A percentile compares a stretch with the other conserved stretches of the same genome.
These are phyloP conservation scores for Yarrowia porcina DNA, from an alignment of 805 yeast species.

Conservation along the genomic window DNA sequence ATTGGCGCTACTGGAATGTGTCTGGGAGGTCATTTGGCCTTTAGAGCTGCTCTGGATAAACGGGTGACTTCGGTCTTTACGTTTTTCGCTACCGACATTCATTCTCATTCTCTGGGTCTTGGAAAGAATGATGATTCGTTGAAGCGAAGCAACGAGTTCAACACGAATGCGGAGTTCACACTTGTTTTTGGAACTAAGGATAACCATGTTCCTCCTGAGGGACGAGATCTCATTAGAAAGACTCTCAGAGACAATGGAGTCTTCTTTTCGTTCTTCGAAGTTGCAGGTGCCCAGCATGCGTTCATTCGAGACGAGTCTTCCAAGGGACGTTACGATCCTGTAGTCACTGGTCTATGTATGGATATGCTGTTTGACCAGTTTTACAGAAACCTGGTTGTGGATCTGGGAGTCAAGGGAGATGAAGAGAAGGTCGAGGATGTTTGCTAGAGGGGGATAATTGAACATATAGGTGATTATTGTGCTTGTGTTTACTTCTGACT, in stretches of 20 bases:
- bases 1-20: slow-evolving; percentile 88
- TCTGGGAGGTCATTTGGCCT: slow-evolving; percentile 79
- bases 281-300: slow-evolving; percentile 80
- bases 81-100: slow-evolving; percentile 80
- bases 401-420: slow-evolving; percentile 60
- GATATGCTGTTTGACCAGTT: slow-evolving; percentile 69
- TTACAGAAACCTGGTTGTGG: slow-evolving; percentile 62
- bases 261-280: slow-evolving; percentile 67
- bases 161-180: slow-evolving; percentile 48
- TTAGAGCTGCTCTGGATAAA: slow-evolving; percentile 61
- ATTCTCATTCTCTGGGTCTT: slow-evolving; percentile 60
- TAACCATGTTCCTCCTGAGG: slow-evolving; percentile 75
- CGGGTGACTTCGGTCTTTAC: slow-evolving; percentile 66
- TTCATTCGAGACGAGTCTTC: slow-evolving; percentile 74
- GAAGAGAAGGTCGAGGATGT: slow-evolving; percentile 55
- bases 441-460: slow-evolving; percentile 43
- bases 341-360: slow-evolving; percentile 62
- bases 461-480: too few relatives aligned
- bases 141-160: slow-evolving; percentile 50
- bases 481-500: too few relatives aligned
- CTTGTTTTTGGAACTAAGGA: slow-evolving; percentile 75
- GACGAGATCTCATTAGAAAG: slow-evolving; percentile 66
- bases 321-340: slow-evolving; percentile 81
- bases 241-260: slow-evolving; percentile 57
- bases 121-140: slow-evolving; percentile 66